phyloP scores from a whole-genome alignment of 805 yeast genomes.

The Cyberlindnera galapagoensis region DNA sequence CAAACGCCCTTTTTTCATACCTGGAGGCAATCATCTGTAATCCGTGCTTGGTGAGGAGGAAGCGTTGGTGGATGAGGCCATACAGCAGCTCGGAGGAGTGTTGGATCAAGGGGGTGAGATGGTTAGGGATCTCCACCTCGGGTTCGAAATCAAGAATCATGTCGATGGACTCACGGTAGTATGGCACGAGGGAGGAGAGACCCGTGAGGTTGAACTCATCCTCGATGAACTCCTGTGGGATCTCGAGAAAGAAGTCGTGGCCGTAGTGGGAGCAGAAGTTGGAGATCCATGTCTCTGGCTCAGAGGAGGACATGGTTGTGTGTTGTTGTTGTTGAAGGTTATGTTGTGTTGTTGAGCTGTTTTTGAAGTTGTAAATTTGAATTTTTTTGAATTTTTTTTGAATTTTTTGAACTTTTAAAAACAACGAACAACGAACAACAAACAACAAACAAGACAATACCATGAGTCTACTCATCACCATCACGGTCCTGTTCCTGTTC shows the following conservation, averaged over 20 bases:
- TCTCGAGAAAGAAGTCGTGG: constrained; percentile 87
- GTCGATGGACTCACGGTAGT: constrained; percentile 86
- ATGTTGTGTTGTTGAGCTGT: not conserved
- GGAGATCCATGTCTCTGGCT: constrained; percentile 49
- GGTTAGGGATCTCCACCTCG: constrained; percentile 47
- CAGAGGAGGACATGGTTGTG: constrained; percentile 22
- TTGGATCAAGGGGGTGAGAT: constrained; percentile 70
- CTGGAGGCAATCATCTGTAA: constrained; percentile 89
- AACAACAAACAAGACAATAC: not conserved
- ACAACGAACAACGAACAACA: not conserved
- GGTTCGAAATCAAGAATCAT: constrained; percentile 76
- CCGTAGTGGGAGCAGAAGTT: constrained; percentile 49
- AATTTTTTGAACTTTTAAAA: too few relatives aligned
- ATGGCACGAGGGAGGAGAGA: constrained; percentile 75
- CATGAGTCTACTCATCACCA: constrained; percentile 5
- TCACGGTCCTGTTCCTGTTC: constrained; percentile 4
- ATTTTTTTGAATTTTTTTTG: not conserved
- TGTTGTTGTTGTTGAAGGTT: constrained; percentile 2
- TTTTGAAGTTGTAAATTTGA: too few relatives aligned
- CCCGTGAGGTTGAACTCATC: constrained; percentile 97
- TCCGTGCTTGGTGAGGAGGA: constrained; percentile 83
- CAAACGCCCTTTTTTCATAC: constrained; percentile 83
- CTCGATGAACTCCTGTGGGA: constrained; percentile 85
- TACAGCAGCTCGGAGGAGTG: constrained; percentile 89
- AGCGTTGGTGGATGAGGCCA: constrained; percentile 92